Base-by-base conservation (phyloP, 371 early-diverging fungal species). In the Mucor circinelloides region DNA sequence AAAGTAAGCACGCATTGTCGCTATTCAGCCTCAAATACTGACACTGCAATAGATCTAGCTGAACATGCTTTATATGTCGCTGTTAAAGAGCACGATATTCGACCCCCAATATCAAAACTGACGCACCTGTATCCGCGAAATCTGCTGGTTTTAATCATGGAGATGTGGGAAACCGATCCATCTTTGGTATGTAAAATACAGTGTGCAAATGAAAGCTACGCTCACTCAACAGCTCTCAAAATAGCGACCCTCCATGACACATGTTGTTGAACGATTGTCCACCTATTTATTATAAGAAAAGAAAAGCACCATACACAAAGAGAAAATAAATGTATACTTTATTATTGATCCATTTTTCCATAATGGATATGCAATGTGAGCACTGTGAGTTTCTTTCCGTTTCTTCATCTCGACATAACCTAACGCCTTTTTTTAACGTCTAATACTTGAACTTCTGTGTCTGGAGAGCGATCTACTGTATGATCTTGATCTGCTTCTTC, bases 91-190 rank as follows among this genome's bases (percentile, higher is more conserved):
- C 81, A 80, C 36, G 82, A 85, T 8, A 74, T 78, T 28, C 76
- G 93, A 15, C 93, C 93, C 2, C 84, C 88, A 3, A 70, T 90
- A 48, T 79, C 82, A 4, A 87, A 85, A 42, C 66, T 93, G 58
- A 64, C 68, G 7, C 71, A 67, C 32, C 63, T 77, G 17, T 90
- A 89, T 61, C 93, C 93, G 12, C 70, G 71, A 25, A 81, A 81
- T 2, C 69, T 93, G 50, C 52, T 93, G 12, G 73, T 85, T 6
- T 74, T 93, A 12, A 84, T 93, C 63, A 84, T 87, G 72, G 85
- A 88, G 13, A 93, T 91, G 93, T 93, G 92, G 93, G 83, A 86
- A 40, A 85, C 86, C 46, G 83, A 88, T 36, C 84, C 91, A 19
- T 71, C 64, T 13, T 71, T 72, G 80, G 88, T 86, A 83, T 68